Base-by-base conservation (phyloP, 2,329 filamentous ascomycete genomes). In the Phoma sp. region DNA sequence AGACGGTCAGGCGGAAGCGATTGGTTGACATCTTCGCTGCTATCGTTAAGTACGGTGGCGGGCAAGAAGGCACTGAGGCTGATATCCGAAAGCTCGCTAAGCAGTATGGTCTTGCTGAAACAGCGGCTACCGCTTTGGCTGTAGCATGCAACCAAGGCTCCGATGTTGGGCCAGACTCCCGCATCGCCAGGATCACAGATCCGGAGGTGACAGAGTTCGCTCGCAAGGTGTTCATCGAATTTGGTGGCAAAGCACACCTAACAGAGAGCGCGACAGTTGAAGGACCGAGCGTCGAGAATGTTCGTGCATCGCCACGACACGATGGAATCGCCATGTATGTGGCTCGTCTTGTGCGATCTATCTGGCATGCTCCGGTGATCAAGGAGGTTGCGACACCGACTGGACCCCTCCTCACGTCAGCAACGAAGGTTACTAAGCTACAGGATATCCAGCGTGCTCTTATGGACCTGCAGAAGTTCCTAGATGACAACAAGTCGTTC, bases 101-200 rank as follows among this genome's bases (percentile, higher is more conserved):
- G 53, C 84, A 88, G 9, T 99, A 98, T 72, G 95, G 95, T 12
- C 86, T 93, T 10, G 88, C 89, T 3, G 95, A 99, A 74, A 95
- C 91, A 0, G 88, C 96, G 49, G 91, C 95, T 0, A 92, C 94
- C 36, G 93, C 95, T 24, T 80, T 99, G 46, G 95, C 95, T 10
- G 95, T 99, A 27, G 93, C 95, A 33, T 99, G 95, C 74, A 93
- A 94, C 4, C 93, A 98, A 72, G 94, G 92, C 9, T 88, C 89
- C 24, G 94, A 96, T 68, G 85, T 91, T 19, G 89, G 89, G 0
- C 73, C 81, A 1, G 90, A 92, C 53, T 85, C 87, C 38, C 86
- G 92, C 38, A 77, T 88, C 9, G 88, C 90, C 0, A 84, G 82
- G 60, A 82, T 90, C 22, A 89, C 88, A 31, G 95, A 98, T 68